Evolutionary conservation across 768 basidiomycete species (phyloP).

Genomic region (Tephrocybe sp.): DNA sequence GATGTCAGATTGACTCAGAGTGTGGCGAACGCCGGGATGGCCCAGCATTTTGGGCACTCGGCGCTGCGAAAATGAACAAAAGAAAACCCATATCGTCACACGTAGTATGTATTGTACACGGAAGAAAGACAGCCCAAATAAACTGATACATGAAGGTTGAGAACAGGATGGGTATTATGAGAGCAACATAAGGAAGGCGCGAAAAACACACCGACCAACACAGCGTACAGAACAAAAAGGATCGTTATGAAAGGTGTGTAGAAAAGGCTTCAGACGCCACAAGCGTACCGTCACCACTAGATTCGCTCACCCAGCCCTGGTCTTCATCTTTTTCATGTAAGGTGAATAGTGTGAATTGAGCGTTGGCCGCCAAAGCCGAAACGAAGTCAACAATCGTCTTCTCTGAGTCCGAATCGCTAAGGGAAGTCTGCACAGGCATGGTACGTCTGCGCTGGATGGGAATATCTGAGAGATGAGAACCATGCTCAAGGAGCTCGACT

Average conservation of each 20-base stretch:
- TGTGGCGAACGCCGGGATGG: too few relatives aligned
- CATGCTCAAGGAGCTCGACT: not conserved
- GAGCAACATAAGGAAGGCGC: too few relatives aligned
- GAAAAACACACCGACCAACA: too few relatives aligned
- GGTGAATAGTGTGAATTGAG: not conserved
- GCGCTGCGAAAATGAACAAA: too few relatives aligned
- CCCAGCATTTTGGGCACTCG: too few relatives aligned
- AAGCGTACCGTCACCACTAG: conserved; percentile 1
- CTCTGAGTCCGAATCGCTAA: conserved; percentile 6
- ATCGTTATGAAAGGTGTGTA: not conserved
- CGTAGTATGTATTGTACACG: too few relatives aligned
- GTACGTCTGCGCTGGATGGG: not conserved
- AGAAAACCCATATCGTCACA: too few relatives aligned
- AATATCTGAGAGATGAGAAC: not conserved
- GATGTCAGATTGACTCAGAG: too few relatives aligned
- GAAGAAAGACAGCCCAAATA: too few relatives aligned
- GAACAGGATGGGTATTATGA: too few relatives aligned
- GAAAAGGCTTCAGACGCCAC: not conserved
- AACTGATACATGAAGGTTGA: too few relatives aligned
- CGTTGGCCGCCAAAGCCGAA: not conserved
- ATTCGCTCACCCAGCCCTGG: not conserved
- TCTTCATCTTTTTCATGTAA: not conserved
- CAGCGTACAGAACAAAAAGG: not conserved
- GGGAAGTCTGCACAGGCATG: not conserved
- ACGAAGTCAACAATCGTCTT: not conserved